Conservation (phyloP, 441 rosid species). For the Hura crepitans region DNA sequence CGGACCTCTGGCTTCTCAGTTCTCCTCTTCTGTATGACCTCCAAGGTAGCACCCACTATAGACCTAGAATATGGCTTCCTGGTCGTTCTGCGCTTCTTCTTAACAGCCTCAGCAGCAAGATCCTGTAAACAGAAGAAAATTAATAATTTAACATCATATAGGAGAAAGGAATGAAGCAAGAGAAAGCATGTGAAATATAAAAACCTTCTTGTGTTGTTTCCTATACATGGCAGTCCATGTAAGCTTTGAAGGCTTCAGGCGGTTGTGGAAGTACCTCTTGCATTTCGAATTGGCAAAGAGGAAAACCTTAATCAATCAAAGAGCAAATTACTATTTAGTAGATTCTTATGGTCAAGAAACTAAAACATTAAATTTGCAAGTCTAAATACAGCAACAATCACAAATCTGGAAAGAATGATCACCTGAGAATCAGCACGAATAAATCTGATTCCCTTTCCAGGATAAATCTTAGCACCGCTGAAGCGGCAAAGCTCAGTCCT, state of each 20-base stretch:
- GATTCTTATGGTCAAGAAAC: not conserved
- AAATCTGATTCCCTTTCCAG: conserved; percentile 51
- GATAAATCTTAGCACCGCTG: conserved; percentile 53
- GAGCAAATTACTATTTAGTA: not conserved
- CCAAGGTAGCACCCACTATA: conserved; percentile 53
- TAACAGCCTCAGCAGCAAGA: conserved; percentile 43
- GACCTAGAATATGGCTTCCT: conserved; percentile 56
- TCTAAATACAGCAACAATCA: not conserved
- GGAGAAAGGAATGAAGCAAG: not conserved
- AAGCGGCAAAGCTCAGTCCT: conserved; percentile 58
- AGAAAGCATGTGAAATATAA: not conserved
- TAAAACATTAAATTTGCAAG: not conserved
- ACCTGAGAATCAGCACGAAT: conserved; percentile 56
- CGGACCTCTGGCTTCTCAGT: conserved; percentile 54
- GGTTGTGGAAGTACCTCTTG: conserved; percentile 45
- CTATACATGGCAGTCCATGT: conserved; percentile 44
- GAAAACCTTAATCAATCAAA: conserved; percentile 28
- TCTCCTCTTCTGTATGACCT: conserved; percentile 51
- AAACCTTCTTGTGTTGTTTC: conserved; percentile 38
- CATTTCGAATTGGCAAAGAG: conserved; percentile 41
- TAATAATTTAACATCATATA: not conserved
- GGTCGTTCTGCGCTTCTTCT: conserved; percentile 43
- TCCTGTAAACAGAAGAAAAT: conserved; percentile 26
- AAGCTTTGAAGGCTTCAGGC: conserved; percentile 40
- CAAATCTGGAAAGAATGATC: not conserved